Base-by-base conservation (phyloP, 352 stramenopile genomes). In the Phytophthora kernoviae region DNA sequence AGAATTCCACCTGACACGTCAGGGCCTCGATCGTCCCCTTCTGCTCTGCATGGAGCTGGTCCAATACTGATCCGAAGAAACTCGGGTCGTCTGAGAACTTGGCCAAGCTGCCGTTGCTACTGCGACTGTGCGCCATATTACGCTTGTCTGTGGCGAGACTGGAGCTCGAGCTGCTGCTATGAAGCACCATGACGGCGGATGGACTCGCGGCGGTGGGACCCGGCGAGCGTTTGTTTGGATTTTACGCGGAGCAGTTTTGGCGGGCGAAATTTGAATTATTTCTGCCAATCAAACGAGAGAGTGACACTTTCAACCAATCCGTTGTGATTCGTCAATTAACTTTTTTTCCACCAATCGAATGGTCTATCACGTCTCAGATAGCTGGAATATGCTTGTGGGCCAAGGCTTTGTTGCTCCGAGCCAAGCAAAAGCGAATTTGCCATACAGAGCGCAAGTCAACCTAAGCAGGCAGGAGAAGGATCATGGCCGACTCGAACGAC, bases 11-110 rank as follows among this genome's bases (percentile, higher is more conserved):
- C 55, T 92, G 83, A 52, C 76, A 84, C 10, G 74, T 81, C 30
- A 92, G 51, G 48, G 83, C 83, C 68, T 92, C 83, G 68, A 92
- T 92, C n/a, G 83, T 92, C 47, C 77, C 83, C 56, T 88, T 89
- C 58, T 92, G 83, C 50, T 92, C 83, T 44, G 83, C 78, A 57
- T 92, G 83, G 39, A 92, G 65, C 54, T 92, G 80, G 63, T 92
- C 83, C 52, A 90, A 46, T 49, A 86, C 81, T 7, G 73, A 83
- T 14, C 70, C 65, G 58, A 80, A 84, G 51, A 77, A 84, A 49
- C 58, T 71, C 9, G 62, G 54, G 33, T 84, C 72, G 34, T 84
- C 75, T 7, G 58, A 30, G 39, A 69, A 49, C 44, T 77, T 81
- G 41, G 58, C 51, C 21, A 62, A 20, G 10, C 26, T 66, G 54